A percentile compares a stretch with the other conserved stretches of the same genome.
phyloP scores from a whole-genome alignment of 2,329 filamentous ascomycete species.

The Grosmannia serpens region DNA sequence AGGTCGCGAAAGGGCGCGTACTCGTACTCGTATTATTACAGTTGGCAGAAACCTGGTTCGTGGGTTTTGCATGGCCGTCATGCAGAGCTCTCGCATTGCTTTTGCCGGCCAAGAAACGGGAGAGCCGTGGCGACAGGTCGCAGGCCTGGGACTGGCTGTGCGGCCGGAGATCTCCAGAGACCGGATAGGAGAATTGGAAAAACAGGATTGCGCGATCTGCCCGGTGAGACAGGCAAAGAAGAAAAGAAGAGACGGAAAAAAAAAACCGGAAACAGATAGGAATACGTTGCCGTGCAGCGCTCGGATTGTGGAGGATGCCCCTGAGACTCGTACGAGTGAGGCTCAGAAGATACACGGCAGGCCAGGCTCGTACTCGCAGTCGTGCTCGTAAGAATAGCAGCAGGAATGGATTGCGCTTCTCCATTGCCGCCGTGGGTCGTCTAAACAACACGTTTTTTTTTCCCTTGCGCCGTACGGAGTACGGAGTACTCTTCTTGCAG shows the following conservation, averaged over 20 bases:
- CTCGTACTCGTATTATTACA: too few relatives aligned
- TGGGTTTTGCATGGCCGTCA: background rate
- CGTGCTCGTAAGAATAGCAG: too few relatives aligned
- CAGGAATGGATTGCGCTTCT: background rate
- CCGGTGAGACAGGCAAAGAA: background rate
- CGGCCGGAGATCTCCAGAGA: background rate
- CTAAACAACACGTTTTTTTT: background rate
- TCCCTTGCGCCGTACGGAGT: too few relatives aligned
- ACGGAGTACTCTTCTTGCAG: too few relatives aligned
- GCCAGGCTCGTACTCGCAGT: too few relatives aligned
- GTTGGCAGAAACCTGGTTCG: background rate
- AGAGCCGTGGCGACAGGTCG: background rate
- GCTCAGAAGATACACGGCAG: too few relatives aligned
- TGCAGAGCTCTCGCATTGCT: background rate
- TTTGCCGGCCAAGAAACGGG: background rate
- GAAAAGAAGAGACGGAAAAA: background rate
- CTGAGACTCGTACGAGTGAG: background rate
- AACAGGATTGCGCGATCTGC: background rate
- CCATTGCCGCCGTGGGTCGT: background rate
- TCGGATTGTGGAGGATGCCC: background rate
- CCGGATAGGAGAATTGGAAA: background rate
- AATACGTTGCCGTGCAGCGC: background rate
- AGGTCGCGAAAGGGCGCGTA: too few relatives aligned
- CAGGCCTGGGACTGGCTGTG: background rate
- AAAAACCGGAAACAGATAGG: background rate